Evolutionary conservation across 208 protist species (phyloP).

Genomic region (Angomonas ambiguus): DNA sequence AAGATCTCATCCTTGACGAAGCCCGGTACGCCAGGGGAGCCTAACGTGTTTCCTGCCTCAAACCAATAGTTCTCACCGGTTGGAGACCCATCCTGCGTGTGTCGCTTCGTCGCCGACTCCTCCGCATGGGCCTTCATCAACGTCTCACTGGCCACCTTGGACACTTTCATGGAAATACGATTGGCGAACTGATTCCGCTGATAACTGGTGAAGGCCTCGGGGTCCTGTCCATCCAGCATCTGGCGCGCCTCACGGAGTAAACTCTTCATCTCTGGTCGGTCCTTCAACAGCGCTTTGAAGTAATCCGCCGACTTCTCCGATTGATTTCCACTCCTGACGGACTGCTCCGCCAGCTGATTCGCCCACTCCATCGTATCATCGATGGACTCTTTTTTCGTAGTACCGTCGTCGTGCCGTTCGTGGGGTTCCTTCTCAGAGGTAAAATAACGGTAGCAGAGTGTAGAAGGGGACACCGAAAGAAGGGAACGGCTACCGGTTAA

Average conservation of each 20-base stretch:
- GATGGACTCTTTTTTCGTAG: slow-evolving; percentile 4
- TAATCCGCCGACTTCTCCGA: slow-evolving; percentile 48
- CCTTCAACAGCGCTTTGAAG: slow-evolving; percentile 60
- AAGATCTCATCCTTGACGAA: slow-evolving; percentile 80
- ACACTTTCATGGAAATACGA: slow-evolving; percentile 47
- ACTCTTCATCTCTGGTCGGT: slow-evolving; percentile 48
- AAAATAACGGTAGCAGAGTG: too few species aligned
- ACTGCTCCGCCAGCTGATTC: slow-evolving; percentile 22
- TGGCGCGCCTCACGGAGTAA: slow-evolving; percentile 52
- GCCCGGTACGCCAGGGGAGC: slow-evolving; percentile 48
- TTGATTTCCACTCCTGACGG: slow-evolving; percentile 41
- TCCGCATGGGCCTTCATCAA: slow-evolving; percentile 50
- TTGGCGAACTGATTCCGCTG: slow-evolving; percentile 68
- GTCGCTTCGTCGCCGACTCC: slow-evolving; percentile 44
- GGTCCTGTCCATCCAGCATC: slow-evolving; percentile 56
- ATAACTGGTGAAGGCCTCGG: slow-evolving; percentile 53
- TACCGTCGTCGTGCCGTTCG: too few species aligned
- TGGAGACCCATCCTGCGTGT: slow-evolving; percentile 69
- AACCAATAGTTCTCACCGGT: slow-evolving; percentile 88
- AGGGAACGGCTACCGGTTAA: not conserved
- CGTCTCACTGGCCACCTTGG: slow-evolving; percentile 39
- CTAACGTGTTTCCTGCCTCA: slow-evolving; percentile 63
- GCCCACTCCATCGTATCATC: slow-evolving; percentile 48
- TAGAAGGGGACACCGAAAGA: not conserved
- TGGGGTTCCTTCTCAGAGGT: too few species aligned